Evolutionary conservation across 768 basidiomycete genomes (phyloP).

Genomic region (Mrakia frigida): DNA sequence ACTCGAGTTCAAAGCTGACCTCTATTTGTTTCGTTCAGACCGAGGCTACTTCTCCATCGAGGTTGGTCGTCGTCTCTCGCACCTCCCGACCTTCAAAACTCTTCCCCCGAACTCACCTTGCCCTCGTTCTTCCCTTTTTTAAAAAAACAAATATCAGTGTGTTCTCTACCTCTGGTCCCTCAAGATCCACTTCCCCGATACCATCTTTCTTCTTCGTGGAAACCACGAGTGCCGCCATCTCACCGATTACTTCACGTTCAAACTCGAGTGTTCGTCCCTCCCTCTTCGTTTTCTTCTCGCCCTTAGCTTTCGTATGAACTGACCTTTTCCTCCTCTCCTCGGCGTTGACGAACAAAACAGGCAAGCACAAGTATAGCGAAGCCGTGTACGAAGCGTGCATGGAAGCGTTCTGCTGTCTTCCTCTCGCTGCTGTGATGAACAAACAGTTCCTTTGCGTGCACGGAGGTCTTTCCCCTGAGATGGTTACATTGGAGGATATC

Average conservation of each 20-base stretch:
- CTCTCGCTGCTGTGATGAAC: slow-evolving; percentile 97
- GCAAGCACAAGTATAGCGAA: slow-evolving; percentile 98
- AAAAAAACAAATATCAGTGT: no score
- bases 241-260: slow-evolving; percentile 99
- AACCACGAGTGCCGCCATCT: slow-evolving; percentile 99
- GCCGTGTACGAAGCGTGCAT: slow-evolving; percentile 95
- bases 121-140: background rate
- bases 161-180: slow-evolving; percentile 95
- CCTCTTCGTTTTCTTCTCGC: slow-evolving; percentile 2
- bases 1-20: background rate
- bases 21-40: slow-evolving; percentile 40
- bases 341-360: no score
- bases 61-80: slow-evolving; percentile 47
- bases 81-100: background rate
- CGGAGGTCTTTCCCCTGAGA: slow-evolving; percentile 89
- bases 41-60: slow-evolving; percentile 91
- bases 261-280: slow-evolving; percentile 76
- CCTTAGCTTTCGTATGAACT: slow-evolving; percentile 8
- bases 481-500: slow-evolving; percentile 92
- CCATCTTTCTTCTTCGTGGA: slow-evolving; percentile 89
- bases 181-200: slow-evolving; percentile 99
- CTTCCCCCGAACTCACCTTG: background rate
- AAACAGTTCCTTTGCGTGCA: slow-evolving; percentile 99
- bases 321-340: background rate
- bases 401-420: slow-evolving; percentile 93